These are phyloP conservation scores for Cajanus cajan DNA, from an alignment of 306 rosid genomes.

Conservation along the genomic window DNA sequence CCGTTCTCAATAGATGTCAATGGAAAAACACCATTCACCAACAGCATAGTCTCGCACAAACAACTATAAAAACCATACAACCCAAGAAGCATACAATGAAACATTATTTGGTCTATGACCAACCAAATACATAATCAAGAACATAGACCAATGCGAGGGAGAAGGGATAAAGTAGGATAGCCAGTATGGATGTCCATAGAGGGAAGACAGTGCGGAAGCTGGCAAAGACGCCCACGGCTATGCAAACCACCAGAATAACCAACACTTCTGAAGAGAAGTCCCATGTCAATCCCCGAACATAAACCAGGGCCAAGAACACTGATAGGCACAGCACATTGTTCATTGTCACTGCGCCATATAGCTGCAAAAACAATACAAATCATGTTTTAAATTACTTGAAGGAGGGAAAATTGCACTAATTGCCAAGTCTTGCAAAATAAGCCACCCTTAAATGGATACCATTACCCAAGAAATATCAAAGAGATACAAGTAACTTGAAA, in stretches of 20 bases:
- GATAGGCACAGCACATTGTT: conserved; percentile 90
- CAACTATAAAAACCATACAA: conserved; percentile 10
- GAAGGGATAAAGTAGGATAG: conserved; percentile 84
- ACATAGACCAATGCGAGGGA: conserved; percentile 82
- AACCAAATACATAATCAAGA: conserved; percentile 82
- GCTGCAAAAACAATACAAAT: conserved; percentile 45
- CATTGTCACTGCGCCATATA: conserved; percentile 93
- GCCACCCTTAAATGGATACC: not conserved
- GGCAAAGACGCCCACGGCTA: conserved; percentile 70
- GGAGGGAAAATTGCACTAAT: not conserved
- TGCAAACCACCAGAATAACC: conserved; percentile 73
- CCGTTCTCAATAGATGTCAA: conserved; percentile 8
- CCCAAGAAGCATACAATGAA: not conserved
- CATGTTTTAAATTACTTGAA: not conserved
- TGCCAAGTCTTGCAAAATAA: not conserved
- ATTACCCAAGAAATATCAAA: not conserved
- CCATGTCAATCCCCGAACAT: conserved; percentile 78
- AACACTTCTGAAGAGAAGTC: conserved; percentile 88
- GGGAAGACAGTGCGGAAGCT: conserved; percentile 87
- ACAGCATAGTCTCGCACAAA: not conserved
- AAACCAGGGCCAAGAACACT: conserved; percentile 87
- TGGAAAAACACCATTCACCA: too few species aligned
- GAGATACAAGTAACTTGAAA: not conserved
- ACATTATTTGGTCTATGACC: conserved; percentile 54
- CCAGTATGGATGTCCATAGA: conserved; percentile 78